These are phyloP conservation scores for Ophiocordyceps camponoti-rufipedis DNA, from an alignment of 2,329 filamentous ascomycete genomes.

Conservation along the genomic window DNA sequence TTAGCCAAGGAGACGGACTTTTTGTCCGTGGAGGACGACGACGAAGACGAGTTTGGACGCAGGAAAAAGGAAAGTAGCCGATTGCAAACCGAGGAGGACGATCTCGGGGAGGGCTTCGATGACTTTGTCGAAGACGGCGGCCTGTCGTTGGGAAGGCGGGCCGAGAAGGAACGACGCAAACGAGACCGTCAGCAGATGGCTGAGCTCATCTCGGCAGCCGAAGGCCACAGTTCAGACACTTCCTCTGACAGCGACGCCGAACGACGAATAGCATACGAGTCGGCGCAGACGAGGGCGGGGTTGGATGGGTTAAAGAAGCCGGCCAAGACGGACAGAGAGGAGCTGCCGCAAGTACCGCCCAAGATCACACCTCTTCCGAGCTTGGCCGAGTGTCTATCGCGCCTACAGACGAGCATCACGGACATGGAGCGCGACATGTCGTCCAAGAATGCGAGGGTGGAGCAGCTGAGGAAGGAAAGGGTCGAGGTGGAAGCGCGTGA, in stretches of 20 bases:
- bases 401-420: conserved; percentile 41
- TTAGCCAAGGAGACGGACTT: conserved; percentile 52
- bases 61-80: conserved; percentile 54
- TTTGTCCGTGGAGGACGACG: conserved; percentile 43
- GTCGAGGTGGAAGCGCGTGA: conserved; percentile 50
- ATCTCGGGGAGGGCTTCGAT: conserved; percentile 85
- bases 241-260: conserved; percentile 54
- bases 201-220: conserved; percentile 63
- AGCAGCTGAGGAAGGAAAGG: conserved; percentile 50
- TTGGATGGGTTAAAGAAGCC: conserved; percentile 50
- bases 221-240: conserved; percentile 43
- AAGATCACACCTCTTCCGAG: conserved; percentile 64
- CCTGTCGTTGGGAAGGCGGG: conserved; percentile 60
- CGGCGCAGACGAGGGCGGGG: conserved; percentile 71
- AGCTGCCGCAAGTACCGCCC: conserved; percentile 40
- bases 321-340: conserved; percentile 14
- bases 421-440: conserved; percentile 46
- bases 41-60: conserved; percentile 18
- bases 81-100: conserved; percentile 71
- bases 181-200: conserved; percentile 62
- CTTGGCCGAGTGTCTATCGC: conserved; percentile 45
- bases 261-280: conserved; percentile 68
- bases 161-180: conserved; percentile 51
- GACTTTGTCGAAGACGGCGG: conserved; percentile 75
- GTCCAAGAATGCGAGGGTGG: conserved; percentile 42